Conservation (phyloP, 75 land plant species). For the Selaginella tamariscina region DNA sequence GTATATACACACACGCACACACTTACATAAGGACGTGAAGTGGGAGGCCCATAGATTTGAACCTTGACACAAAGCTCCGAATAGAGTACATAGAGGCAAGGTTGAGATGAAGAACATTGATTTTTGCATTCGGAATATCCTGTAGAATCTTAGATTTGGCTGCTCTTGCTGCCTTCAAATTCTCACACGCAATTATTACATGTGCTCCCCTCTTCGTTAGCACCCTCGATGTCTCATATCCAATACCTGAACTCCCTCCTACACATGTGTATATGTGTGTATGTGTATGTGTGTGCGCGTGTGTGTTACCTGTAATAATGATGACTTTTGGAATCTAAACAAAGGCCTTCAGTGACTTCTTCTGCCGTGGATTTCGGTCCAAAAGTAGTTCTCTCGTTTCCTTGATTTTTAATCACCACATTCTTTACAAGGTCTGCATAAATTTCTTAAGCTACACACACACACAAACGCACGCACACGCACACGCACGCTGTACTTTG, state of each 20-base stretch:
- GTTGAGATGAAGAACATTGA: slow-evolving; percentile 37
- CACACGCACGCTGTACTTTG: too few relatives aligned
- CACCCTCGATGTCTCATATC: not conserved
- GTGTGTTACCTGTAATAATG: slow-evolving; percentile 44
- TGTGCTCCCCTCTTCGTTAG: not conserved
- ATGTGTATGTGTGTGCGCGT: slow-evolving; percentile 8
- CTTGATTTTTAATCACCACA: too few relatives aligned
- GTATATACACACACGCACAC: not conserved
- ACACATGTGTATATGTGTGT: not conserved
- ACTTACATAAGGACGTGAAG: slow-evolving; percentile 51
- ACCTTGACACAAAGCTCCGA: slow-evolving; percentile 27
- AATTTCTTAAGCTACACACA: too few relatives aligned
- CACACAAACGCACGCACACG: too few relatives aligned
- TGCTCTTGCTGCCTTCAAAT: not conserved
- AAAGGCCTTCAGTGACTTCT: slow-evolving; percentile 43
- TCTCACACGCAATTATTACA: not conserved
- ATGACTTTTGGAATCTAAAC: slow-evolving; percentile 45
- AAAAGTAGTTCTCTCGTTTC: too few relatives aligned
- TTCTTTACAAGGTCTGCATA: too few relatives aligned
- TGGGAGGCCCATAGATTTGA: slow-evolving; percentile 33
- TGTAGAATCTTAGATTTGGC: slow-evolving; percentile 30
- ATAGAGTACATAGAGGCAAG: slow-evolving; percentile 42
- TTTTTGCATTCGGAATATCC: slow-evolving; percentile 18
- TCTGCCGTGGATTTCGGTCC: slow-evolving; percentile 64
- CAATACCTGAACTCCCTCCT: not conserved